Percentiles rank a stretch among this genome's conserved stretches.
phyloP scores from a whole-genome alignment of 495 filamentous ascomycete species.

The Tuber melanosporum region DNA sequence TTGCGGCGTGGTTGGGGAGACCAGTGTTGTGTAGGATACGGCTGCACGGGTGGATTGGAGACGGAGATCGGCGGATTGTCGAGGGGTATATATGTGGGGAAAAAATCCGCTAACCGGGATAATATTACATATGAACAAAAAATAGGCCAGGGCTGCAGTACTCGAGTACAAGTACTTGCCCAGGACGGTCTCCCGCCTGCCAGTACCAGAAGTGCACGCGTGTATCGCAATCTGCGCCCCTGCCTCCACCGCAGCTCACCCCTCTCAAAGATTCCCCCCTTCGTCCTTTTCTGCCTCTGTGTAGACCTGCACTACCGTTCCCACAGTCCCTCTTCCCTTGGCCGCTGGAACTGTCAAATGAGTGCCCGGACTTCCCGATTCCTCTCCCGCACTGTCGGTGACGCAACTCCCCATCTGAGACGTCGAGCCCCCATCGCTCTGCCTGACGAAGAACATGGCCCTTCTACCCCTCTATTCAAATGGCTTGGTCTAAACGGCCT shows the following conservation, averaged over 20 bases:
- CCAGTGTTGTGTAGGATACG: no score
- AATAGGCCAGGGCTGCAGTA: no score
- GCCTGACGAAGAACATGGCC: conserved; percentile 27
- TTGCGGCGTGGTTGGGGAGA: no score
- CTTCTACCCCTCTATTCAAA: background rate
- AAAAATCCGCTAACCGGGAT: no score
- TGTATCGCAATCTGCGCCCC: background rate
- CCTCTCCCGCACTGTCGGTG: conserved; percentile 28
- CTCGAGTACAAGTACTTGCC: background rate
- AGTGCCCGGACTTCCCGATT: conserved; percentile 24
- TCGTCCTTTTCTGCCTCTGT: background rate
- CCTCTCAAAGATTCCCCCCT: background rate
- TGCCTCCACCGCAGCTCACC: background rate
- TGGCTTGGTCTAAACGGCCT: conserved; percentile 23
- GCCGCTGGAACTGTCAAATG: conserved; percentile 8
- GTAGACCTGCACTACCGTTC: background rate
- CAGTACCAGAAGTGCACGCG: no score
- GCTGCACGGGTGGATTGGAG: no score
- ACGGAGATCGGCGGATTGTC: no score
- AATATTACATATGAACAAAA: no score
- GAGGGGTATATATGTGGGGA: no score
- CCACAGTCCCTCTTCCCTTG: background rate
- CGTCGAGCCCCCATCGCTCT: conserved; percentile 6
- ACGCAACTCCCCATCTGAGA: conserved; percentile 30
- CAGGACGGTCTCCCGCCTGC: background rate